Conservation (phyloP, 306 rosid genomes). For the Trichosanthes cucumerina region DNA sequence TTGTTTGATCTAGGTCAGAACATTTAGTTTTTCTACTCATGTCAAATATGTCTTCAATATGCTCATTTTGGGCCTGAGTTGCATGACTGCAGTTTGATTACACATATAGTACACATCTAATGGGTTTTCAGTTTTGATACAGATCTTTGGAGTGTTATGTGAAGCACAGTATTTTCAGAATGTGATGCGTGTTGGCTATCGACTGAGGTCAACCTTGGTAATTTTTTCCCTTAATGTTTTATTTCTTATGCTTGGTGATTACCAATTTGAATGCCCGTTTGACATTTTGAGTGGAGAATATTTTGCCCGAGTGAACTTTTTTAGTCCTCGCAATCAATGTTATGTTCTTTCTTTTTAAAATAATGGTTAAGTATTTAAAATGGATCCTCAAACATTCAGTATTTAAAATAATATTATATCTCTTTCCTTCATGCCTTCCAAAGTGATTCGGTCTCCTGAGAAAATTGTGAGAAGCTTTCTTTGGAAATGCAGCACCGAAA, state of each 20-base stretch:
- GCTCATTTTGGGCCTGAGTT: not conserved
- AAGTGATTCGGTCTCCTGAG: not conserved
- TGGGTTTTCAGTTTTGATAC: not conserved
- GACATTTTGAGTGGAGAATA: not conserved
- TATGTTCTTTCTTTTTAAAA: not conserved
- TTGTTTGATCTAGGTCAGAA: not conserved
- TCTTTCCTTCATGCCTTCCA: not conserved
- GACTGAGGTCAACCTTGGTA: constrained; percentile 88
- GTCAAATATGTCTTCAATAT: not conserved
- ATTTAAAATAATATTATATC: not conserved
- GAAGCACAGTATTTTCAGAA: constrained; percentile 99
- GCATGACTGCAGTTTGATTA: not conserved
- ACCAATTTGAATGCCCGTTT: not conserved
- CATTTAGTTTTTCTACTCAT: not conserved
- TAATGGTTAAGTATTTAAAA: not conserved
- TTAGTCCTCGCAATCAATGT: not conserved
- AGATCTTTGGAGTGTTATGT: constrained; percentile 70
- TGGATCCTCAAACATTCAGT: not conserved
- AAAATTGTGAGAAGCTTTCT: not conserved
- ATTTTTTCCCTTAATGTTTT: not conserved
- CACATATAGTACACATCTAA: not conserved
- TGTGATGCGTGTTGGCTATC: constrained; percentile 86
- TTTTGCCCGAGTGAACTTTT: not conserved
- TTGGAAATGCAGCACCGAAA: not conserved
- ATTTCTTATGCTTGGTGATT: not conserved